A percentile compares a stretch with the other conserved stretches of the same genome.
Conservation (phyloP, 495 filamentous ascomycete genomes). For the Thozetella sp. region DNA sequence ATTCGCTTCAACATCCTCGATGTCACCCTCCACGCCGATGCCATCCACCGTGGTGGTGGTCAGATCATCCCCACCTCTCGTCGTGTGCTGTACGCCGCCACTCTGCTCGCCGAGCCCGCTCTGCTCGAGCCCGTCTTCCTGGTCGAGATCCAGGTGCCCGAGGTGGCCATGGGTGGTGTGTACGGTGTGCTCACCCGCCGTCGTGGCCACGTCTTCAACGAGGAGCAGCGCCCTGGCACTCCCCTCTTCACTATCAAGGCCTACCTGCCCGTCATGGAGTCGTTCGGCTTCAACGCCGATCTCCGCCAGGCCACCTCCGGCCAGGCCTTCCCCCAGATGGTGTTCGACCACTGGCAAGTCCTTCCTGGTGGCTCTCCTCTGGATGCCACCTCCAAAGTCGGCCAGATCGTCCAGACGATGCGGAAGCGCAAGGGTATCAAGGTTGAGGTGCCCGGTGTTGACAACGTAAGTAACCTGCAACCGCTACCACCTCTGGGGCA, state of each 20-base stretch:
- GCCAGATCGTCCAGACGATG: slow-evolving; percentile 82
- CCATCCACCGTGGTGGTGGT: slow-evolving; percentile 98
- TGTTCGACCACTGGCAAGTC: slow-evolving; percentile 98
- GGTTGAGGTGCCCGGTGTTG: slow-evolving; percentile 83
- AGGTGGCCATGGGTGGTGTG: slow-evolving; percentile 99
- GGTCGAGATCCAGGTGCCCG: slow-evolving; percentile 98
- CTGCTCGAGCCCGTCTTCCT: slow-evolving; percentile 97
- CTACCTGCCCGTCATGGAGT: slow-evolving; percentile 99
- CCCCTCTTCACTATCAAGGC: slow-evolving; percentile 99
- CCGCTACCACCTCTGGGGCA: no score
- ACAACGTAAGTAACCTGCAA: slow-evolving; percentile 83
- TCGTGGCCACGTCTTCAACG: slow-evolving; percentile 97
- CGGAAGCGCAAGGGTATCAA: slow-evolving; percentile 99
- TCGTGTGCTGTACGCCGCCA: slow-evolving; percentile 93
- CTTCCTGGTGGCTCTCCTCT: slow-evolving; percentile 93
- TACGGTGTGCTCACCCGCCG: slow-evolving; percentile 99
- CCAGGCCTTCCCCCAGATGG: slow-evolving; percentile 97
- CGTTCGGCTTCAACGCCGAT: slow-evolving; percentile 99
- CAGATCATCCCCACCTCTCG: slow-evolving; percentile 98
- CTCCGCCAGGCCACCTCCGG: slow-evolving; percentile 91
- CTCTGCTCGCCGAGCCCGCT: slow-evolving; percentile 86
- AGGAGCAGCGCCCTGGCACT: slow-evolving; percentile 97
- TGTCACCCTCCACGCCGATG: slow-evolving; percentile 99
- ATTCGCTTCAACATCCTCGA: slow-evolving; percentile 99
- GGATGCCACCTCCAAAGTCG: slow-evolving; percentile 82